These are phyloP conservation scores for Plasmodium blacklocki DNA, from an alignment of 169 alveolate species.

Conservation along the genomic window DNA sequence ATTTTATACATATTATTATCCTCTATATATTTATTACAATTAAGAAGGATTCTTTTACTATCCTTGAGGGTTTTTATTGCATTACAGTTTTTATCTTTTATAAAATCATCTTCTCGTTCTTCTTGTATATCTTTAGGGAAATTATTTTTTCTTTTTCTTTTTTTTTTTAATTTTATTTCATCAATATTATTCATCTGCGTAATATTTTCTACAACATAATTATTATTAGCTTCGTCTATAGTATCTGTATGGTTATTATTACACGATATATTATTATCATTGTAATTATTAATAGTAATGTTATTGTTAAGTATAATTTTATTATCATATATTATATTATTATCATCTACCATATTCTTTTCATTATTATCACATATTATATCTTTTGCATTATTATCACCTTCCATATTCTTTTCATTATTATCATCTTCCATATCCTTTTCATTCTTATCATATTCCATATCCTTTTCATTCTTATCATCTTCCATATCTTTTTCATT, in stretches of 20 bases:
- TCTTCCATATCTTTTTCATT: too few species aligned
- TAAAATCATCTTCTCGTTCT: neutral
- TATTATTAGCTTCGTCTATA: neutral
- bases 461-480: too few species aligned
- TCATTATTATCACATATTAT: neutral
- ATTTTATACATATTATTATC: neutral
- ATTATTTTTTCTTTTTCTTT: too few species aligned
- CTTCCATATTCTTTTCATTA: neutral
- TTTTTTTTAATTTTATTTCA: neutral
- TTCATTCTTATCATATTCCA: too few species aligned
- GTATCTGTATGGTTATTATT: neutral
- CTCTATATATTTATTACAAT: neutral
- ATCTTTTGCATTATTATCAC: too few species aligned
- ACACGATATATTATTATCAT: neutral
- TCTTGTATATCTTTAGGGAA: neutral
- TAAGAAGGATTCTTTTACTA: neutral
- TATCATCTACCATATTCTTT: neutral
- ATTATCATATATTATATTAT: neutral
- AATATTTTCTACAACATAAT: neutral
- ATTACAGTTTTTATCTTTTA: neutral
- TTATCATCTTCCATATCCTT: neutral
- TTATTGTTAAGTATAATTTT: neutral
- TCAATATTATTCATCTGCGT: neutral
- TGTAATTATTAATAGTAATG: neutral
- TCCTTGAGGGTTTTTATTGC: neutral